Percentiles rank a stretch among this genome's conserved stretches.
Conservation (phyloP, 371 early-diverging fungal species). For the Dichotomocladium elegans region DNA sequence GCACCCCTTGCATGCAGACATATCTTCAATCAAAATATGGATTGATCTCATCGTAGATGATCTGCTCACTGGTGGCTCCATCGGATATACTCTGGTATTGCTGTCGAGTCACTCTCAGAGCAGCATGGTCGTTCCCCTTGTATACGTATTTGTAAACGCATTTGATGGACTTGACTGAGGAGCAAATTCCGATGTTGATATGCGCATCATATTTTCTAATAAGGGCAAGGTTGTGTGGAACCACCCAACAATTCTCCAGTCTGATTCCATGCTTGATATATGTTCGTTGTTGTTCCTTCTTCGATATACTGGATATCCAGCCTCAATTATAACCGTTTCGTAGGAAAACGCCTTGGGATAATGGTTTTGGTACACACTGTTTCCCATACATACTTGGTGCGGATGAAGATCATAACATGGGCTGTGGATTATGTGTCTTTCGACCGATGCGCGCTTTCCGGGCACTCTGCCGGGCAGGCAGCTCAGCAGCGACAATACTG, state of each 20-base stretch:
- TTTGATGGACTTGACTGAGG: conserved; percentile 17
- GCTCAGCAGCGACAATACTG: conserved; percentile 20
- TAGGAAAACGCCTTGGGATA: conserved; percentile 14
- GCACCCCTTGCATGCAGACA: conserved; percentile 22
- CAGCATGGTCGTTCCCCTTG: conserved; percentile 25
- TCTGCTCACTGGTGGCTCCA: too few species aligned
- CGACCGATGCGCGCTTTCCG: conserved; percentile 20
- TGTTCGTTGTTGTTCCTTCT: not conserved
- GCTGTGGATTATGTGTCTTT: conserved; percentile 26
- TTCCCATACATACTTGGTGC: conserved; percentile 23
- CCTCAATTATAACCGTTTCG: conserved; percentile 1
- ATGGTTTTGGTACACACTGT: conserved; percentile 16
- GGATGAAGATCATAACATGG: conserved; percentile 19
- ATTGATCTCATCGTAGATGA: conserved; percentile 18
- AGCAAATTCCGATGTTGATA: conserved; percentile 35
- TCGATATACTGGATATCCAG: conserved; percentile 1
- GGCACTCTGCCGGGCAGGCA: conserved; percentile 17
- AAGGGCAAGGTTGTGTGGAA: conserved; percentile 30
- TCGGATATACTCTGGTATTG: not conserved
- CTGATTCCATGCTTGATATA: not conserved
- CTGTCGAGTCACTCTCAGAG: not conserved
- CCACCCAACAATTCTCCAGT: conserved; percentile 23
- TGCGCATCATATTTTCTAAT: conserved; percentile 34
- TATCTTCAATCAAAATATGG: conserved; percentile 18
- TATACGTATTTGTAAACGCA: conserved; percentile 39